phyloP scores from a whole-genome alignment of 805 yeast genomes.

The Yarrowia porcina region DNA sequence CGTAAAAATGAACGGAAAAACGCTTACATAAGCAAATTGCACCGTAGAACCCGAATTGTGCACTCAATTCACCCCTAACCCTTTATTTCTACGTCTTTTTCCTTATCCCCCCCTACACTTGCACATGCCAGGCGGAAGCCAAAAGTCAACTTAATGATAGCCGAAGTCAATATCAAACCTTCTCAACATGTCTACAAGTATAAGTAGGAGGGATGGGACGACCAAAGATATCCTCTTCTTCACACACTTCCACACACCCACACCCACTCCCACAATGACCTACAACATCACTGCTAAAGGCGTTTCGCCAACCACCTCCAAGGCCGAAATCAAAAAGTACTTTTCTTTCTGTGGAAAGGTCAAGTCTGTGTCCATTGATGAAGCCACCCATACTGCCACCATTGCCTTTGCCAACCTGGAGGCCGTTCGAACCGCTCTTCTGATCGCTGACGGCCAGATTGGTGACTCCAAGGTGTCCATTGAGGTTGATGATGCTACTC shows the following conservation, averaged over 20 bases:
- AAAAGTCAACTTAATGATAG: background rate
- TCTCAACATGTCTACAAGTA: too few species aligned
- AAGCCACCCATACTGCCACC: slow-evolving; percentile 43
- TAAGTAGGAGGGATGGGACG: too few species aligned
- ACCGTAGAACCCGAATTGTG: too few species aligned
- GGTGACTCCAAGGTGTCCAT: slow-evolving; percentile 57
- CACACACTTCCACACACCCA: background rate
- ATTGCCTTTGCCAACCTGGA: slow-evolving; percentile 54
- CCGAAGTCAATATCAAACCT: background rate
- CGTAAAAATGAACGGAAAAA: too few species aligned
- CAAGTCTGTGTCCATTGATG: slow-evolving; percentile 32
- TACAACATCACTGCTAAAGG: slow-evolving; percentile 52
- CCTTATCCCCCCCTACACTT: too few species aligned
- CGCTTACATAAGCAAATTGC: too few species aligned
- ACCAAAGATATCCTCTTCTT: too few species aligned
- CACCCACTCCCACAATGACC: slow-evolving; percentile 2
- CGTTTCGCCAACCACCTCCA: slow-evolving; percentile 50
- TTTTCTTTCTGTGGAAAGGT: slow-evolving; percentile 72
- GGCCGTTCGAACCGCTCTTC: slow-evolving; percentile 68
- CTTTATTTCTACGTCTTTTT: too few species aligned
- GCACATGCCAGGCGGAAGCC: background rate
- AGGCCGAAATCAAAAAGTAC: slow-evolving; percentile 57
- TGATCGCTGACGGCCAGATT: slow-evolving; percentile 70
- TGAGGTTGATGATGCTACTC: slow-evolving; percentile 35
- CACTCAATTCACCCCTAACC: too few species aligned